Percentiles rank a stretch among this genome's conserved stretches.
phyloP scores from a whole-genome alignment of 192 early-diverging fungal species.

The Podila epigama region DNA sequence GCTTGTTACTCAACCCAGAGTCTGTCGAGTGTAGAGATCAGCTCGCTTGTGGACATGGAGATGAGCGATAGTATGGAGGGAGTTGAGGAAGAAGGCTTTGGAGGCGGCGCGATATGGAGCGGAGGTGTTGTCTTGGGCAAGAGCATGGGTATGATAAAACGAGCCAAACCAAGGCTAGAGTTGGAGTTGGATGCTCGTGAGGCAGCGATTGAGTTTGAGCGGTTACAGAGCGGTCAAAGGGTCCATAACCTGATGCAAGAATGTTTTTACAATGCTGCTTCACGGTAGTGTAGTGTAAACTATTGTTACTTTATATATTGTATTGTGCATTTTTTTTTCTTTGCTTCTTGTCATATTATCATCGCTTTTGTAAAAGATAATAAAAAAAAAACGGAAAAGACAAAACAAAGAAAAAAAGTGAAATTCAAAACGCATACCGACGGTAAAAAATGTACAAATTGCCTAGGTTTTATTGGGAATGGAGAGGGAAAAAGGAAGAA shows the following conservation, averaged over 20 bases:
- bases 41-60: not conserved
- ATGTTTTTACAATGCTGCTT: conserved; percentile 23
- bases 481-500: too few species aligned
- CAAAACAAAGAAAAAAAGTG: not conserved
- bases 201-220: conserved; percentile 2
- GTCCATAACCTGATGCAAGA: conserved; percentile 9
- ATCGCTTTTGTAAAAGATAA: not conserved
- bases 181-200: not conserved
- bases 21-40: not conserved
- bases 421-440: not conserved
- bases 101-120: not conserved
- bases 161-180: conserved; percentile 3
- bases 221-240: not conserved
- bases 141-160: not conserved
- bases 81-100: too few species aligned
- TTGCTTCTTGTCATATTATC: not conserved
- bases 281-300: not conserved
- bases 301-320: conserved; percentile 1
- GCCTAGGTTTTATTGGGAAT: too few species aligned
- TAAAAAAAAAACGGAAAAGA: not conserved
- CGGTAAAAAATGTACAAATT: too few species aligned
- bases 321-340: not conserved
- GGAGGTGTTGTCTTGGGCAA: not conserved
- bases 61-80: too few species aligned
- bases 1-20: not conserved